phyloP scores from a whole-genome alignment of 1,284 basidiomycete species.

The Ustilago sp. region DNA sequence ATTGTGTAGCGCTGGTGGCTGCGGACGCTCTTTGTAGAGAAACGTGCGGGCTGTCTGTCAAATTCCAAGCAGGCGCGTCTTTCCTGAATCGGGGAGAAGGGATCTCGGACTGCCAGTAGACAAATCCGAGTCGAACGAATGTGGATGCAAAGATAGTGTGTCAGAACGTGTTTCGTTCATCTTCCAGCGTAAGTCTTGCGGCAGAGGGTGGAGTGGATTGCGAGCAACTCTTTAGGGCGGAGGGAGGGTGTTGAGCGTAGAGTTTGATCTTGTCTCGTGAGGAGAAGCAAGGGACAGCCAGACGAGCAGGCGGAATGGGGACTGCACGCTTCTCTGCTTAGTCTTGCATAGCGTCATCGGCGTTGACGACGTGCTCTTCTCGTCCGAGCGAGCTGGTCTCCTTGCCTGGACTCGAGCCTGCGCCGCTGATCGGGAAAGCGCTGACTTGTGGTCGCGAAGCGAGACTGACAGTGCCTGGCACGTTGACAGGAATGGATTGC shows the following conservation, averaged over 20 bases:
- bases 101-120: background rate
- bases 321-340: slow-evolving; percentile 11
- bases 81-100: background rate
- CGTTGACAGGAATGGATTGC: slow-evolving; percentile 79
- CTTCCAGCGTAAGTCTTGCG: slow-evolving; percentile 15
- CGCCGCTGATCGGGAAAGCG: slow-evolving; percentile 54
- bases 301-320: background rate
- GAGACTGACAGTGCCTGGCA: slow-evolving; percentile 75
- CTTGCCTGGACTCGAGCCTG: slow-evolving; percentile 52
- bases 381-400: slow-evolving; percentile 58
- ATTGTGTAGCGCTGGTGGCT: background rate
- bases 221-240: background rate
- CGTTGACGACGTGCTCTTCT: slow-evolving; percentile 53
- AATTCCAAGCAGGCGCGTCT: background rate
- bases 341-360: slow-evolving; percentile 61
- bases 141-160: background rate
- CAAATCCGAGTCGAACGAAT: background rate
- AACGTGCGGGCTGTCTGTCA: background rate
- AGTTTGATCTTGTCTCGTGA: background rate
- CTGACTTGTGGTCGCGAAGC: slow-evolving; percentile 71
- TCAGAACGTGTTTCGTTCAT: slow-evolving; percentile 1
- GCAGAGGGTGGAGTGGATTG: background rate
- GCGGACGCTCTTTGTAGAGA: background rate
- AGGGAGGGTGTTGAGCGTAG: background rate
- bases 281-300: background rate